phyloP scores from a whole-genome alignment of 139 green algal genomes.

The Trebouxia sp. region DNA sequence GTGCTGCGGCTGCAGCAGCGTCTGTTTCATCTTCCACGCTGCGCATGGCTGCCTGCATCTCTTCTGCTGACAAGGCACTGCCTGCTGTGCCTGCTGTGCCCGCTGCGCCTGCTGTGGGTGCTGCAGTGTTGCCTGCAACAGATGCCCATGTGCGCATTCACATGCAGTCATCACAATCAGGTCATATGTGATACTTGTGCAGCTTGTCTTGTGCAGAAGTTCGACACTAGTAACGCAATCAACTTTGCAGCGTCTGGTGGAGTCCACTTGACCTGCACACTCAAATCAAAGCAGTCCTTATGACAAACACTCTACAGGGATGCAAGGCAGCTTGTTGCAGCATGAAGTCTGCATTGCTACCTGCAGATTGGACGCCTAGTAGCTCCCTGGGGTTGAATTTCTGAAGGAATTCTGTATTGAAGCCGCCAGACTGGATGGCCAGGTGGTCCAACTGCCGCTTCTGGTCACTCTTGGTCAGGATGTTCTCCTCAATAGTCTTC shows the following conservation, averaged over 20 bases:
- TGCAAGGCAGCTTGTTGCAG: not conserved
- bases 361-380: conserved; percentile 30
- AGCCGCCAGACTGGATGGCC: conserved; percentile 92
- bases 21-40: conserved; percentile 82
- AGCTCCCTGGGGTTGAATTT: conserved; percentile 55
- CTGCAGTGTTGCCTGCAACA: not conserved
- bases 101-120: conserved; percentile 7
- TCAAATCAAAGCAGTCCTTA: too few relatives aligned
- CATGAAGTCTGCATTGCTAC: not conserved
- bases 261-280: too few relatives aligned
- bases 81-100: conserved; percentile 18
- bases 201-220: not conserved
- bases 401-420: conserved; percentile 83
- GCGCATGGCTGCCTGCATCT: conserved; percentile 66
- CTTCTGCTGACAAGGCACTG: conserved; percentile 35
- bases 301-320: too few relatives aligned
- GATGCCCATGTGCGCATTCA: not conserved
- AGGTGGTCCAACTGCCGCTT: conserved; percentile 96
- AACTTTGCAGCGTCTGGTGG: not conserved
- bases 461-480: conserved; percentile 95
- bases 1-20: conserved; percentile 58
- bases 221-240: not conserved
- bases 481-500: conserved; percentile 98
- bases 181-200: not conserved
- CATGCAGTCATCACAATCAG: not conserved